These are phyloP conservation scores for Xylaria sp. DNA, from an alignment of 2,329 filamentous ascomycete species.

Conservation along the genomic window DNA sequence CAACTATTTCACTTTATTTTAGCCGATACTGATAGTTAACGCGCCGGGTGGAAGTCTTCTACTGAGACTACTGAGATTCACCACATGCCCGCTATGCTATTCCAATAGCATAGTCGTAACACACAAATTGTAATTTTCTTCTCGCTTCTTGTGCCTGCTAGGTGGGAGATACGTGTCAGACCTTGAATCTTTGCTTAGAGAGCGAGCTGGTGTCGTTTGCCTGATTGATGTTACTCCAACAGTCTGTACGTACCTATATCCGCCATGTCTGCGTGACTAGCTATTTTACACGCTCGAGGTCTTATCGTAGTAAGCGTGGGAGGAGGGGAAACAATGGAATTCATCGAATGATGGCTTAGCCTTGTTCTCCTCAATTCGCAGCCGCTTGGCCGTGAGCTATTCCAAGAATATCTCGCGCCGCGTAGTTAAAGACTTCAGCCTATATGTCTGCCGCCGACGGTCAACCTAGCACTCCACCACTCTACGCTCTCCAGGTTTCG, in stretches of 20 bases:
- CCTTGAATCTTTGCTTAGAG: conserved; percentile 4
- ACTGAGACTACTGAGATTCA: not conserved
- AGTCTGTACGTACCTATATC: not conserved
- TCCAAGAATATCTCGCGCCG: conserved; percentile 16
- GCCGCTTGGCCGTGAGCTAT: conserved; percentile 8
- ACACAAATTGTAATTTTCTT: not conserved
- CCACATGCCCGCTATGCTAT: not conserved
- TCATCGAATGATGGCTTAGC: conserved; percentile 4
- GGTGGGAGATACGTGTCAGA: not conserved
- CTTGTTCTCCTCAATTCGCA: not conserved
- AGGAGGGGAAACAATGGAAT: not conserved
- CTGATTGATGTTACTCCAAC: not conserved
- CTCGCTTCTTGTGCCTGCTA: not conserved
- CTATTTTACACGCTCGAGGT: not conserved
- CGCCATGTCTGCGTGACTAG: not conserved
- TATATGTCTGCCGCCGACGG: conserved; percentile 31
- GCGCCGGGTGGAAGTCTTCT: not conserved
- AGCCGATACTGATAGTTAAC: conserved; percentile 25
- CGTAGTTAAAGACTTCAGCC: conserved; percentile 26
- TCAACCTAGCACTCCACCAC: conserved; percentile 14
- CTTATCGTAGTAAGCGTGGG: not conserved
- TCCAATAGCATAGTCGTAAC: not conserved
- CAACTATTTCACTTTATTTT: conserved; percentile 20
- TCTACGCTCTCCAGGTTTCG: not conserved
- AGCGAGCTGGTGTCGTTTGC: not conserved